These are phyloP conservation scores for Flaveria brownii DNA, from an alignment of 129 eudicot genomes.

Conservation along the genomic window DNA sequence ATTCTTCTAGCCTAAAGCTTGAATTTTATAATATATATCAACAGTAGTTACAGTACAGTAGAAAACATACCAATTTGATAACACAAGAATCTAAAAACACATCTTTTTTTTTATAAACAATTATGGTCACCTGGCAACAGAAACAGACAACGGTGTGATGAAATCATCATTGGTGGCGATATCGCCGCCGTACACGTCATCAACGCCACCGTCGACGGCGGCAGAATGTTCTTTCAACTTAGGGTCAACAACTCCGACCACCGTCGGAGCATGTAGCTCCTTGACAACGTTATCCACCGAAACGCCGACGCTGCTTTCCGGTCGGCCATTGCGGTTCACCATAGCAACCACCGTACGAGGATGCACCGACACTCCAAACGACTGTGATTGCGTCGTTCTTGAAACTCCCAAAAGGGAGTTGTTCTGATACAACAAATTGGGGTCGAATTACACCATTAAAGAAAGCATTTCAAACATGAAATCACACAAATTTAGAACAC, in stretches of 20 bases:
- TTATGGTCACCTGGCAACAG: constrained; percentile 65
- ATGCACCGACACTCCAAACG: constrained; percentile 24
- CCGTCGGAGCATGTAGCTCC: constrained; percentile 39
- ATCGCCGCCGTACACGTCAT: constrained; percentile 73
- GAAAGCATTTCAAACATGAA: neutral
- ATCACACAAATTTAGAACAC: neutral
- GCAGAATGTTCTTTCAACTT: constrained; percentile 25
- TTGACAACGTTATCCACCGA: constrained; percentile 51
- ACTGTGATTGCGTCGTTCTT: constrained; percentile 39
- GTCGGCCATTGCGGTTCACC: constrained; percentile 49
- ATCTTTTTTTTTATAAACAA: constrained; percentile 3
- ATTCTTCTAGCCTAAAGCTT: neutral
- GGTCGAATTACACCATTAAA: neutral
- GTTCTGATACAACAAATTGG: constrained; percentile 35
- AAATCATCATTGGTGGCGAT: constrained; percentile 63
- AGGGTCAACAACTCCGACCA: constrained; percentile 39
- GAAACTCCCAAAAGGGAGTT: constrained; percentile 51
- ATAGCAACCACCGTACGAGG: constrained; percentile 44
- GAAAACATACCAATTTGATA: neutral
- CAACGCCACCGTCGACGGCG: constrained; percentile 61
- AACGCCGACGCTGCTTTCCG: constrained; percentile 50
- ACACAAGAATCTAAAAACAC: neutral
- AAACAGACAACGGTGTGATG: constrained; percentile 80
- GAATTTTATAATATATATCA: neutral
- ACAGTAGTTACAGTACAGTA: neutral